Base-by-base conservation (phyloP, 139 green algal genomes). In the Asterochloris erici region DNA sequence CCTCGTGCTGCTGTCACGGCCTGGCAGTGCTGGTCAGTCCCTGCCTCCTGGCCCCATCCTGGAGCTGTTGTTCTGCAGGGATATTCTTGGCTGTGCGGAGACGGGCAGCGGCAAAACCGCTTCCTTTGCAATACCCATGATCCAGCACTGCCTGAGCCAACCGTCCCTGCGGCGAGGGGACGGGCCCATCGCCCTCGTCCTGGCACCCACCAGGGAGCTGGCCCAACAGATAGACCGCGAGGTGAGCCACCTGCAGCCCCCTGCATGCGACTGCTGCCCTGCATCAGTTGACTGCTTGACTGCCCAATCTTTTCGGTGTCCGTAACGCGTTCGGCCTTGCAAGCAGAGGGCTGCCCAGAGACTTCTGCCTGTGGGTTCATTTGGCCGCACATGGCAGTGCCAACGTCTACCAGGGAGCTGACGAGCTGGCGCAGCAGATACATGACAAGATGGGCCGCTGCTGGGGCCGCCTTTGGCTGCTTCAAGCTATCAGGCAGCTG, bases 331-430 rank as follows among this genome's bases (percentile, higher is more conserved):
- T 54, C 6, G 38, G 38, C 38, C 38, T 47, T 92, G 91, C 54
- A 92, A 91, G 73, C 93, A 98, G 87, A 99, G 98, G 83, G 84
- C 84, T 4, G 95, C 96, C 68, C 92, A 98, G 15, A 98, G 98
- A 86, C 88, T 95, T 2, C 38, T 54, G 38, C 38, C 38, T 54
- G 38, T 54, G 38, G 38, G 2, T 2, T 54, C 38, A 54, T 54
- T 54, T 54, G 38, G 38, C 38, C 38, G 38, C 38, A 54, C 38
- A 54, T 54, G 38, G 38, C 38, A 54, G 4, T 54, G 38, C 38
- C 38, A 54, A 6, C 38, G 38, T 54, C 38, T 6, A 54, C 38
- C 38, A 6, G 38, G 38, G 2, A 54, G 38, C 38, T 54, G 38
- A 6, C 38, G 38, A 54, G 38, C 38, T 54, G 38, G 38, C 38